A percentile compares a stretch with the other conserved stretches of the same genome.
Evolutionary conservation across 257 asterid species (phyloP).

Genomic region (Nicotiana otophora): DNA sequence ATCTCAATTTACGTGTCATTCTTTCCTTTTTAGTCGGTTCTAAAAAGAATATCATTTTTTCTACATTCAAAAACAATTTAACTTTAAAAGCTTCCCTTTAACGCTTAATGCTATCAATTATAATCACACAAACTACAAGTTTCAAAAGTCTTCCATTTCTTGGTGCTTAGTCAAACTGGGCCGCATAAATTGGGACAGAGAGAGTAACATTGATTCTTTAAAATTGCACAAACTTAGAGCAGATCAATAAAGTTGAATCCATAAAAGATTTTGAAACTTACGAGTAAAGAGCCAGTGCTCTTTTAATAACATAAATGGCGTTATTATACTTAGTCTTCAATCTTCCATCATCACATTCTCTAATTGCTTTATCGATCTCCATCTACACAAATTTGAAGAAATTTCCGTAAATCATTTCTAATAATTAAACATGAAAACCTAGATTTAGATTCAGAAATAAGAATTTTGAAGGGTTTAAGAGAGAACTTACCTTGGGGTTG

Average conservation of each 20-base stretch:
- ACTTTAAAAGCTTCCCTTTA: no score
- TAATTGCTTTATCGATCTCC: slow-evolving; percentile 83
- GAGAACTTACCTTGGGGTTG: slow-evolving; percentile 17
- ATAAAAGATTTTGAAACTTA: slow-evolving; percentile 26
- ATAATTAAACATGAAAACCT: neutral
- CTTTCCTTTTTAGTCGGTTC: no score
- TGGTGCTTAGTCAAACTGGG: no score
- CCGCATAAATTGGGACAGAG: no score
- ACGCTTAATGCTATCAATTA: no score
- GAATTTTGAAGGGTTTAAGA: neutral
- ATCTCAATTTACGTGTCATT: no score
- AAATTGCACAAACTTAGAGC: neutral
- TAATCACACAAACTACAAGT: no score
- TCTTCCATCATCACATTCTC: slow-evolving; percentile 66
- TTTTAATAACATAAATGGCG: slow-evolving; percentile 75
- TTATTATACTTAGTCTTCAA: slow-evolving; percentile 81
- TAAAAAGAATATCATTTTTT: no score
- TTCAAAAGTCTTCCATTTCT: no score
- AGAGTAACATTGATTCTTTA: no score
- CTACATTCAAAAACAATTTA: no score
- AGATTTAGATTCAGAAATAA: neutral
- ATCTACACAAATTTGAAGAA: slow-evolving; percentile 16
- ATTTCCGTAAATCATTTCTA: neutral
- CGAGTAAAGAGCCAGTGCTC: slow-evolving; percentile 88
- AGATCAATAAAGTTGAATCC: neutral